A percentile compares a stretch with the other conserved stretches of the same genome.
These are phyloP conservation scores for Podaxis sp. DNA, from an alignment of 768 basidiomycete species.

Conservation along the genomic window DNA sequence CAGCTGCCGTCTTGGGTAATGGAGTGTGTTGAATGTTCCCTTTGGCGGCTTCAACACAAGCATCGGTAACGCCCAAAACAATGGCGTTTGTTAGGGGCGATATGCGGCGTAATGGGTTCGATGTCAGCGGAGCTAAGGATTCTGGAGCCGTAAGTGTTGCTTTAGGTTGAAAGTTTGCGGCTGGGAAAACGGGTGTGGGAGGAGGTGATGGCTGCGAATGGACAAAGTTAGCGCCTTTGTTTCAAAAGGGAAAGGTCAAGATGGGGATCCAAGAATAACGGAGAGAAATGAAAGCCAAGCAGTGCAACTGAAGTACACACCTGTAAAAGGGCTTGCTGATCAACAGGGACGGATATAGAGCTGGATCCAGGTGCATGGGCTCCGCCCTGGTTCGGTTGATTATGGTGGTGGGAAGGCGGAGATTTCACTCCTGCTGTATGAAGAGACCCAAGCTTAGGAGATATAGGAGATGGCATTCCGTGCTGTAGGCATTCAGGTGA, in stretches of 20 bases:
- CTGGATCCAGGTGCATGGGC: neutral
- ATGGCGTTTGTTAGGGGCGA: neutral
- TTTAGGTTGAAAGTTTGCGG: neutral
- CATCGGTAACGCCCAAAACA: neutral
- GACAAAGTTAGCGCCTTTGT: neutral
- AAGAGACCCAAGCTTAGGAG: neutral
- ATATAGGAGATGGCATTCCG: neutral
- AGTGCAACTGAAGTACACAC: neutral
- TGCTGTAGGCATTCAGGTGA: neutral
- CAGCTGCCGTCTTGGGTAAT: slow-evolving; percentile 12
- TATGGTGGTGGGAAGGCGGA: neutral
- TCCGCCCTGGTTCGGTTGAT: neutral
- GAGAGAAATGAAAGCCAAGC: no score
- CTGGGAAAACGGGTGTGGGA: neutral
- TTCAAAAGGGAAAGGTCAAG: neutral
- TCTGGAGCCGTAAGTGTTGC: neutral
- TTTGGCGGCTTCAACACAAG: neutral
- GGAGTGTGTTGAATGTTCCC: neutral
- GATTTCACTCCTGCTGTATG: neutral
- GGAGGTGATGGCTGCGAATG: slow-evolving; percentile 1
- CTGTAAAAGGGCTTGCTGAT: neutral
- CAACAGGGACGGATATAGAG: neutral
- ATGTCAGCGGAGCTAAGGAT: neutral
- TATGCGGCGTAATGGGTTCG: neutral
- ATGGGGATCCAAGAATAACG: neutral